These are phyloP conservation scores for Candida sithepensis DNA, from an alignment of 805 yeast genomes.

Conservation along the genomic window DNA sequence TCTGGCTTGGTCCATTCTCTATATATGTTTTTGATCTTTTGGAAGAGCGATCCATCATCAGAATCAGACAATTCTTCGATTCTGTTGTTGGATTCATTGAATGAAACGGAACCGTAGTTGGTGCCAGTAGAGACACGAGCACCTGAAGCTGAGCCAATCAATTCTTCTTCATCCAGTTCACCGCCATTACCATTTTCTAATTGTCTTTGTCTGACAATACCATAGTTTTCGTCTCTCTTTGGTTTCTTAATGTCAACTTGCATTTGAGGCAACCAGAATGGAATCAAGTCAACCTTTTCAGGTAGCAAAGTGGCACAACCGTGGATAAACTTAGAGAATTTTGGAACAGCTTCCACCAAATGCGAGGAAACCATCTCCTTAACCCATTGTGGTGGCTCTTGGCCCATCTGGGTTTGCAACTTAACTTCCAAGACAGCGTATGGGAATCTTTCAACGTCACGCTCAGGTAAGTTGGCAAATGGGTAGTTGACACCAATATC, in stretches of 20 bases:
- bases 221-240: slow-evolving; percentile 52
- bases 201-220: slow-evolving; percentile 51
- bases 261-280: slow-evolving; percentile 99
- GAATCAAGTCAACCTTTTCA: slow-evolving; percentile 76
- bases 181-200: slow-evolving; percentile 44
- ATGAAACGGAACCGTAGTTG: slow-evolving; percentile 29
- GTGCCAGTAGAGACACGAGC: neutral
- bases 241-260: slow-evolving; percentile 92
- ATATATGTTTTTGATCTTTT: slow-evolving; percentile 14
- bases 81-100: slow-evolving; percentile 27
- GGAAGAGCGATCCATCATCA: slow-evolving; percentile 10
- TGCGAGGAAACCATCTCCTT: slow-evolving; percentile 88
- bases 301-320: slow-evolving; percentile 93
- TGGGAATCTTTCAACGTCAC: slow-evolving; percentile 90
- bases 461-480: slow-evolving; percentile 76
- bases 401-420: slow-evolving; percentile 96
- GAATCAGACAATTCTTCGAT: slow-evolving; percentile 22
- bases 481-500: slow-evolving; percentile 99
- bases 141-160: slow-evolving; percentile 33
- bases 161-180: slow-evolving; percentile 67
- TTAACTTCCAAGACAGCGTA: slow-evolving; percentile 97
- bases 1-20: slow-evolving; percentile 29
- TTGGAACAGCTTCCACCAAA: slow-evolving; percentile 96
- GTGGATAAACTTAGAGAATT: slow-evolving; percentile 94
- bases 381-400: slow-evolving; percentile 98